Percentiles rank a stretch among this genome's conserved stretches.
phyloP scores from a whole-genome alignment of 306 rosid genomes.

The Sindora glabra region DNA sequence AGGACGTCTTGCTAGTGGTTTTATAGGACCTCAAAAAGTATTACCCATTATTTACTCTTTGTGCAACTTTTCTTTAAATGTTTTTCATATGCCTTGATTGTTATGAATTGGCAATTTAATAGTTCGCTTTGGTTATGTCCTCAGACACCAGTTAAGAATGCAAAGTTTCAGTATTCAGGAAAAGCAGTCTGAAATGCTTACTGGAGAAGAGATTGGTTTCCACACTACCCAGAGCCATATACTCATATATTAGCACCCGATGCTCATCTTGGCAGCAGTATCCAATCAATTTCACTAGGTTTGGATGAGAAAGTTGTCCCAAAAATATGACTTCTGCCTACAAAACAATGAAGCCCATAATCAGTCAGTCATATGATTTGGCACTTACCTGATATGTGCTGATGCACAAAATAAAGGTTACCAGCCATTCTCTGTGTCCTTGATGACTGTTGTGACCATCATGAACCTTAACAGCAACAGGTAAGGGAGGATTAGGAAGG shows the following conservation, averaged over 20 bases:
- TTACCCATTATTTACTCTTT: no score
- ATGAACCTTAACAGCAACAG: slow-evolving; percentile 98
- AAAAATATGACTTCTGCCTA: slow-evolving; percentile 98
- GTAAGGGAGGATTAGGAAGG: slow-evolving; percentile 41
- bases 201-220: slow-evolving; percentile 90
- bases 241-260: slow-evolving; percentile 86
- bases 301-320: slow-evolving; percentile 99
- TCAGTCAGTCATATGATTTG: no score
- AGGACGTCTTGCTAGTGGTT: background rate
- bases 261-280: slow-evolving; percentile 97
- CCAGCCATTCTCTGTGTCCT: slow-evolving; percentile 99
- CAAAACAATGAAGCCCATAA: slow-evolving; percentile 28
- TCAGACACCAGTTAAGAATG: background rate
- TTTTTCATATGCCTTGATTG: background rate
- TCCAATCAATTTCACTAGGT: slow-evolving; percentile 86
- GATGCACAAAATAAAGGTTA: slow-evolving; percentile 26
- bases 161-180: slow-evolving; percentile 9
- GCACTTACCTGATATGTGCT: no score
- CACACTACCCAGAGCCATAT: slow-evolving; percentile 88
- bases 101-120: background rate
- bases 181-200: slow-evolving; percentile 25
- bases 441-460: slow-evolving; percentile 92
- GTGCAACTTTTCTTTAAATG: no score
- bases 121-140: background rate
- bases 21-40: background rate